phyloP scores from a whole-genome alignment of 2,329 filamentous ascomycete genomes.

The Tolypocladium tropicale region DNA sequence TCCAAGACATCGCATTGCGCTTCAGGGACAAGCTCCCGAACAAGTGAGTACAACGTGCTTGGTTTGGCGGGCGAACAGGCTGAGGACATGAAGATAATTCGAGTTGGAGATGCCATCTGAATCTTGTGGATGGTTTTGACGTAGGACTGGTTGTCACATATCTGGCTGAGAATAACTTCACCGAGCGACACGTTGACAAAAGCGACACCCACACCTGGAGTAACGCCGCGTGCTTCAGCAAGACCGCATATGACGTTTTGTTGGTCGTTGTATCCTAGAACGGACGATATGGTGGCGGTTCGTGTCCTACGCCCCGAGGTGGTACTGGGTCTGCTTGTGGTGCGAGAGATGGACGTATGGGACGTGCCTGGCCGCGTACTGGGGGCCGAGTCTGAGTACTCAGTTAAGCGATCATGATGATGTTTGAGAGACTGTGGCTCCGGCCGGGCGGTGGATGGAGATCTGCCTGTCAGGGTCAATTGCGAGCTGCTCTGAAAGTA shows the following conservation, averaged over 20 bases:
- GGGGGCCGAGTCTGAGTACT: constrained; percentile 7
- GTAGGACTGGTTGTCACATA: constrained; percentile 89
- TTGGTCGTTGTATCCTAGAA: constrained; percentile 35
- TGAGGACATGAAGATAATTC: constrained; percentile 67
- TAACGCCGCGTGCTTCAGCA: constrained; percentile 77
- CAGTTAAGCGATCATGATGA: neutral
- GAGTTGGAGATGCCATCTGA: constrained; percentile 66
- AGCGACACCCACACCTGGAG: constrained; percentile 73
- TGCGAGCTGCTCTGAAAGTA: constrained; percentile 12
- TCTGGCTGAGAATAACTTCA: constrained; percentile 78
- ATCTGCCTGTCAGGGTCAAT: neutral
- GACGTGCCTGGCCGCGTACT: constrained; percentile 10
- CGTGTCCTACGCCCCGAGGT: constrained; percentile 35
- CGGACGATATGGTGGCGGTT: constrained; percentile 21
- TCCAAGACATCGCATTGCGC: constrained; percentile 43
- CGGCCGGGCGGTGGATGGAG: neutral
- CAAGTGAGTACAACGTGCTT: constrained; percentile 64
- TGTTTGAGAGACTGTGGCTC: neutral
- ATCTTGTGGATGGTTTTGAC: constrained; percentile 82
- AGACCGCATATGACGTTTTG: constrained; percentile 82
- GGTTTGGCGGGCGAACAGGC: constrained; percentile 53
- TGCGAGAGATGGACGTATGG: constrained; percentile 9
- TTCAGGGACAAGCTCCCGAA: constrained; percentile 46
- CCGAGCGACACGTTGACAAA: constrained; percentile 81
- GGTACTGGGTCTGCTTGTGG: constrained; percentile 24